Evolutionary conservation across 352 stramenopile species (phyloP), one percentile per base, ranked within the genome.

Genomic region (Aphanomyces invadans): DNA sequence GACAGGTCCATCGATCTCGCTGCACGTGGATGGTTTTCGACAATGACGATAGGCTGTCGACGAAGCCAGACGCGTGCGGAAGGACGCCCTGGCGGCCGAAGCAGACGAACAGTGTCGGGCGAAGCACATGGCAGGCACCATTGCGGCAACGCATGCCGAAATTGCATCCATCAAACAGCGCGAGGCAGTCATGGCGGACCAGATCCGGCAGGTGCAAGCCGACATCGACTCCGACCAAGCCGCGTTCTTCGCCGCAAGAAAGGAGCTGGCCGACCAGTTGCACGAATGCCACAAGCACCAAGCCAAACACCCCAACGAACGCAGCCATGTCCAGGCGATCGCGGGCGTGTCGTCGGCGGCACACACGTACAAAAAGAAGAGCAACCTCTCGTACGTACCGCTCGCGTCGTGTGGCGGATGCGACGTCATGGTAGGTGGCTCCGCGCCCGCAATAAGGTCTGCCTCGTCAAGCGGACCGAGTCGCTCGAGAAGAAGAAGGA

Each of bases 381-480:
- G 33, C 39, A 52, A 51, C 36, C 55, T 53, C 55, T 49, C 39
- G 55, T 52, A 64, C 36, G 31, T 2, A n/a, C 4, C 9, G 19
- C 31, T 17, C 26, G 26, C 31, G 31, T 38, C 4, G 12, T 15
- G 23, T 21, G 21, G 23, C 21, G 25, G 53, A 12, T 25, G 4
- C 12, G 28, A 60, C 26, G 11, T 9, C 17, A 0, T 65, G 23
- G 31, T 65, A 65, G 57, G 29, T 65, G 57, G 57, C 42, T 55
- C n/a, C 23, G 26, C 3, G 36, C 56, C 17, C 31, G 56, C 2
- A 49, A 53, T 7, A 51, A 52, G 11, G n/a, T 57, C 32, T 17
- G 31, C 26, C 23, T 67, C 7, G 42, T 59, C 29, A 67, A 67
- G 21, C 60, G 60, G n/a, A 67, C 60, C 17, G 60, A 67, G 28